These are phyloP conservation scores for Colletotrichum trifolii DNA, from an alignment of 2,329 filamentous ascomycete species.

Conservation along the genomic window DNA sequence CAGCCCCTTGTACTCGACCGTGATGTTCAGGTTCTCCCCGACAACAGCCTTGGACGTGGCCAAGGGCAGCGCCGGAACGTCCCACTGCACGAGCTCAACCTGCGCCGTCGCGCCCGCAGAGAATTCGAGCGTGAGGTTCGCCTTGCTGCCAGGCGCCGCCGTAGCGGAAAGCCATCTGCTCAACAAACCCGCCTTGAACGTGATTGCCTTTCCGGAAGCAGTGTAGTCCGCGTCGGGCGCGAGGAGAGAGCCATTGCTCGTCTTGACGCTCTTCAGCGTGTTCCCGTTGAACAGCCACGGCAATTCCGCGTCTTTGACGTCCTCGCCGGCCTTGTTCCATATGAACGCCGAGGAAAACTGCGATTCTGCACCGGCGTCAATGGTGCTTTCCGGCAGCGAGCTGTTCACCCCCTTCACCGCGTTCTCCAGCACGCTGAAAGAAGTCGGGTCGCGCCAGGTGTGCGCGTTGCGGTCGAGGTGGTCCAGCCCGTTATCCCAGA, in stretches of 20 bases:
- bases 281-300: conserved; percentile 67
- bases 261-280: conserved; percentile 53
- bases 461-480: conserved; percentile 61
- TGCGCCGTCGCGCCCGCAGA: conserved; percentile 58
- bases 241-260: conserved; percentile 43
- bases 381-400: conserved; percentile 61
- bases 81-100: conserved; percentile 65
- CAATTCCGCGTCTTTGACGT: conserved; percentile 54
- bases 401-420: conserved; percentile 57
- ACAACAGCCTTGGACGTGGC: conserved; percentile 33
- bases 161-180: conserved; percentile 53
- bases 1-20: conserved; percentile 63
- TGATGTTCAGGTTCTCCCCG: conserved; percentile 56
- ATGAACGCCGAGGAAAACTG: conserved; percentile 65
- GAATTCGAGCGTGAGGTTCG: conserved; percentile 64
- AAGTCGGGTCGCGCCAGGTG: conserved; percentile 62
- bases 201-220: conserved; percentile 56
- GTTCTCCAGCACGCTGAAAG: conserved; percentile 58
- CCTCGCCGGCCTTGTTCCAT: conserved; percentile 61
- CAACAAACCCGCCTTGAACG: conserved; percentile 60
- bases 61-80: conserved; percentile 52
- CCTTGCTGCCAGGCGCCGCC: conserved; percentile 56
- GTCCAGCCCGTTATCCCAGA: conserved; percentile 71
- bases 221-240: conserved; percentile 57
- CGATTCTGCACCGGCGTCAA: conserved; percentile 54